Evolutionary conservation across 1,284 basidiomycete species (phyloP), one percentile per base, ranked within the genome.

Genomic region (Phylloboletellus chloephorus): DNA sequence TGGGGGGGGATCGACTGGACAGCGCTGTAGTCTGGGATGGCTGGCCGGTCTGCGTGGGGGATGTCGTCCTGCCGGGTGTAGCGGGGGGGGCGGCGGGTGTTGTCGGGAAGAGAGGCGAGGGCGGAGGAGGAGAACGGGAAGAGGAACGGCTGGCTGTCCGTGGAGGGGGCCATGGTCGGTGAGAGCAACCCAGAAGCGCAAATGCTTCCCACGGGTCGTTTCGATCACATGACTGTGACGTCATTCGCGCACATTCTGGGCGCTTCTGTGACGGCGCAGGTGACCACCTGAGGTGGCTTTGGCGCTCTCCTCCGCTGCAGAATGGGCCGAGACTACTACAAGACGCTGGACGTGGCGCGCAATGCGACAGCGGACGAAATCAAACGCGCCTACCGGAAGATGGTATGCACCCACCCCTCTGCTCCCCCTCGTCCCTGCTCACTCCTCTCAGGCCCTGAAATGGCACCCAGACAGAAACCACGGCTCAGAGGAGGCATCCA

Each of bases 381-480:
- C 57, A 94, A 93, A 65, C 82, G 79, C 50, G 85, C 82, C 2
- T 88, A 88, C 69, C 86, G 84, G 71, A 84, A 82, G 60, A 79
- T 83, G 74, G 83, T 81, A 47, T 21, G 72, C 59, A 22, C 16
- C 4, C 37, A 40, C n/a, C 0, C 40, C 43, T 21, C 38, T 24
- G 15, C 28, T 47, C 48, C 26, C 11, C 3, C 8, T 6, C 65
- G 12, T 72, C 15, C 69, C 74, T 37, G 76, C 61, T 79, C 80
- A 59, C 28, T 29, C 32, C 28, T 12, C 10, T 16, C 39, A 89
- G 80, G 89, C 89, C 30, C 67, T 95, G 58, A 90, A 88, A 73
- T 88, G 85, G 80, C 92, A 95, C 66, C 91, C 91, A 28, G 93
- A 96, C 65, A 78, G 94, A 35, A 96, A 95, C 64, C 69, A 71